Percentiles rank a stretch among this genome's conserved stretches.
Evolutionary conservation across 2,329 filamentous ascomycete genomes (phyloP).

Genomic region (Venturia nashicola): DNA sequence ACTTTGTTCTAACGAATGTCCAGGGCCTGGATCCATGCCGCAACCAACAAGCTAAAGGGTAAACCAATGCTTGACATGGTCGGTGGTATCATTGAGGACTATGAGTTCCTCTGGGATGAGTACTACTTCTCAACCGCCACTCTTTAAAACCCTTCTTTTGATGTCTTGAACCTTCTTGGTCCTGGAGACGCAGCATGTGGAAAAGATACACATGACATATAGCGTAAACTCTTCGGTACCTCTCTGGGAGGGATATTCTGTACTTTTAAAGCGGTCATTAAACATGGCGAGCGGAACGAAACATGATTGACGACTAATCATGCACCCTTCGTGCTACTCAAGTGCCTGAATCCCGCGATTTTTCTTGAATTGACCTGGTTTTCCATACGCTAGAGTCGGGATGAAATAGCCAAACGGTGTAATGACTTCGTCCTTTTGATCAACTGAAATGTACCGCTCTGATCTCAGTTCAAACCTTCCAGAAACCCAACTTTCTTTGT

Average conservation of each 20-base stretch:
- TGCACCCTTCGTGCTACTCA: not conserved
- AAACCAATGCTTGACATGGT: conserved; percentile 70
- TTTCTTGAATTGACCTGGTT: too few relatives aligned
- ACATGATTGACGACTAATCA: not conserved
- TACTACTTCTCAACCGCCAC: conserved; percentile 77
- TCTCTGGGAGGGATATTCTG: not conserved
- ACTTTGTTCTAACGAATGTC: conserved; percentile 12
- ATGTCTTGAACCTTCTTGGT: not conserved
- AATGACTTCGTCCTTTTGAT: not conserved
- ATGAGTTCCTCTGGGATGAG: conserved; percentile 95
- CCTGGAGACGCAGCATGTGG: not conserved
- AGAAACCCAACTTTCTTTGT: too few relatives aligned
- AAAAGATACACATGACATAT: not conserved
- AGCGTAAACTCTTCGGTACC: not conserved
- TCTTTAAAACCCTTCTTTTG: conserved; percentile 21
- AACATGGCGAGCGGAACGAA: not conserved
- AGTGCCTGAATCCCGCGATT: not conserved
- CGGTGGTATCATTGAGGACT: conserved; percentile 81
- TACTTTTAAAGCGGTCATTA: not conserved
- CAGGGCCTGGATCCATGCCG: conserved; percentile 50
- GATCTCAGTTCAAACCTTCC: too few relatives aligned
- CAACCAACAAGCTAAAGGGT: conserved; percentile 58
- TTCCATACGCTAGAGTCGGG: not conserved
- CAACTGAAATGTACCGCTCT: not conserved
- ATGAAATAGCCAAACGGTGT: not conserved